phyloP scores from a whole-genome alignment of 108 stramenopile species.

The Conticribra guillardii region DNA sequence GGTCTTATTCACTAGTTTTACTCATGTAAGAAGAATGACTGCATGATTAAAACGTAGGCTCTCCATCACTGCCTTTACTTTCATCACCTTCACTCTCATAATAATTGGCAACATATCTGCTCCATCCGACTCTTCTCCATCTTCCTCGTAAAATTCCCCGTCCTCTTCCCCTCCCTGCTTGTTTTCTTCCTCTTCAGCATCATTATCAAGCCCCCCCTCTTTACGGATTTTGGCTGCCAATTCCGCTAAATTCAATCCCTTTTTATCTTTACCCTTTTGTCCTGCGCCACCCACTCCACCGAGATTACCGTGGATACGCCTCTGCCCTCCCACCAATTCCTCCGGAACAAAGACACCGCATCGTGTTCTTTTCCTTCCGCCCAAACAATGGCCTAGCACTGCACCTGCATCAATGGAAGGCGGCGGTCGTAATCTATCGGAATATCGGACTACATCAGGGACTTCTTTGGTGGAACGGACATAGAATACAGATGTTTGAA shows the following conservation, averaged over 20 bases:
- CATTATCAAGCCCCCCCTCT: constrained; percentile 42
- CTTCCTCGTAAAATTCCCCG: constrained; percentile 52
- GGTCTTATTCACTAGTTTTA: no score
- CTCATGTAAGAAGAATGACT: background rate
- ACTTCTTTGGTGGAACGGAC: constrained; percentile 60
- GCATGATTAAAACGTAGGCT: constrained; percentile 63
- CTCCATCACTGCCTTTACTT: constrained; percentile 60
- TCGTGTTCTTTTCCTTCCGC: constrained; percentile 51
- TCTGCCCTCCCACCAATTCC: constrained; percentile 52
- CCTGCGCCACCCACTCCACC: constrained; percentile 11
- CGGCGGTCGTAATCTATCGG: constrained; percentile 42
- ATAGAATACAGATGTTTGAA: constrained; percentile 64
- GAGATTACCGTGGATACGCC: constrained; percentile 7
- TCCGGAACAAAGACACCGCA: constrained; percentile 58
- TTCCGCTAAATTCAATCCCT: constrained; percentile 54
- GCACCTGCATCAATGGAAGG: constrained; percentile 41
- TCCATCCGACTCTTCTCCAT: constrained; percentile 73
- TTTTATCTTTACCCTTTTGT: constrained; percentile 21
- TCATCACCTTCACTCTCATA: constrained; percentile 74
- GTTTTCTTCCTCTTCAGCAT: constrained; percentile 34
- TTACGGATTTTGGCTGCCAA: constrained; percentile 46
- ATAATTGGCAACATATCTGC: constrained; percentile 72
- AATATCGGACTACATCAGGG: constrained; percentile 66
- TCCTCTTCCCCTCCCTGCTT: constrained; percentile 53
- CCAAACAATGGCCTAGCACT: constrained; percentile 37